Evolutionary conservation across 1,139 yeast genomes (phyloP).

Genomic region (Kodamaea sp.): DNA sequence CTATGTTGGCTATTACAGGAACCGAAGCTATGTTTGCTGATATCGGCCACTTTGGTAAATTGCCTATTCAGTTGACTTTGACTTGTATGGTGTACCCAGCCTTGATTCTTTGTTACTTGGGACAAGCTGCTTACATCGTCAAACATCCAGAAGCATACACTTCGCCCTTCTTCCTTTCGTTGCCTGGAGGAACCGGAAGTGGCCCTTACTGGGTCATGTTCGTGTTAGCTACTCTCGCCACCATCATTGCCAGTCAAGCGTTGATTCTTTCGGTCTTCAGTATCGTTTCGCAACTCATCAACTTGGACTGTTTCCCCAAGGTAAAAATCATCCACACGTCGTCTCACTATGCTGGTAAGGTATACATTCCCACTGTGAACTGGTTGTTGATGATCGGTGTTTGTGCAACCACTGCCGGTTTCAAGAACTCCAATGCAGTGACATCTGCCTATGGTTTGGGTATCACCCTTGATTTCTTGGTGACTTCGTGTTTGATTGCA

Average conservation of each 20-base stretch:
- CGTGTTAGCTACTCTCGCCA: conserved; percentile 52
- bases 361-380: conserved; percentile 53
- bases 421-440: conserved; percentile 49
- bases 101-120: conserved; percentile 52
- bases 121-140: conserved; percentile 56
- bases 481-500: conserved; percentile 49
- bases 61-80: conserved; percentile 51
- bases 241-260: conserved; percentile 63
- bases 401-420: conserved; percentile 51
- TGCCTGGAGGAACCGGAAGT: conserved; percentile 51
- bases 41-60: conserved; percentile 54
- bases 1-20: conserved; percentile 59
- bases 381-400: conserved; percentile 53
- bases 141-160: conserved; percentile 39
- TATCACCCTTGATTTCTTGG: conserved; percentile 53
- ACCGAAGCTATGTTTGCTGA: conserved; percentile 68
- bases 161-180: conserved; percentile 48
- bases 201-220: conserved; percentile 54
- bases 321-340: conserved; percentile 48
- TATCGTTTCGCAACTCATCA: conserved; percentile 52
- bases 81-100: conserved; percentile 51
- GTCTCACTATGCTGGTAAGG: conserved; percentile 43
- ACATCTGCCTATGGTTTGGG: conserved; percentile 66
- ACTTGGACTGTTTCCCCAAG: conserved; percentile 55
- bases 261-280: conserved; percentile 57